Conservation (phyloP, 352 stramenopile genomes). For the Pythium insidiosum region DNA sequence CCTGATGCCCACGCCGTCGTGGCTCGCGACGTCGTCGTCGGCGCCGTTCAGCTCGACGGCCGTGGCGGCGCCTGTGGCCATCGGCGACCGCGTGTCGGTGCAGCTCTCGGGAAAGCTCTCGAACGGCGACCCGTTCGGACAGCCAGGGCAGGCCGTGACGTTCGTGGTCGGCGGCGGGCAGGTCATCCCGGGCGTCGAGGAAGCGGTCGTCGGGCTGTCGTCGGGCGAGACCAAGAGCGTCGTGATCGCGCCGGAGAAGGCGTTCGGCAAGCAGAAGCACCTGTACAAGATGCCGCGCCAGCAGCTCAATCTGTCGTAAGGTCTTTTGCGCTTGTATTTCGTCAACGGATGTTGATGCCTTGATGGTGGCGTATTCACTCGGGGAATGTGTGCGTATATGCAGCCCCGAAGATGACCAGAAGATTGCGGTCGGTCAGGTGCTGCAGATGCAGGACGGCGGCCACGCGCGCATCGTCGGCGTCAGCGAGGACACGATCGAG, state of each 20-base stretch:
- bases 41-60: constrained; percentile 17
- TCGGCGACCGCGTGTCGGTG: constrained; percentile 67
- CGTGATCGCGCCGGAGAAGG: constrained; percentile 50
- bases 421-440: constrained; percentile 53
- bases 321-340: background rate
- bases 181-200: constrained; percentile 63
- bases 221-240: constrained; percentile 60
- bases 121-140: constrained; percentile 47
- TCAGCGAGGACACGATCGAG: constrained; percentile 63
- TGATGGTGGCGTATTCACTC: background rate
- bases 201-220: constrained; percentile 52
- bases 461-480: constrained; percentile 51
- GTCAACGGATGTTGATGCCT: background rate
- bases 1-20: background rate
- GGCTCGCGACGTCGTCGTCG: background rate
- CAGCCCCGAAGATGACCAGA: constrained; percentile 53
- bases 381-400: background rate
- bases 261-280: constrained; percentile 59
- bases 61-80: constrained; percentile 16
- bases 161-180: constrained; percentile 70
- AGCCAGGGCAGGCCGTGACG: constrained; percentile 42
- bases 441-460: constrained; percentile 52
- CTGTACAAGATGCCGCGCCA: constrained; percentile 56
- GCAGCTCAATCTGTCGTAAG: constrained; percentile 62
- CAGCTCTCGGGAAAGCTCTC: constrained; percentile 57